Percentiles rank a stretch among this genome's conserved stretches.
Evolutionary conservation across 495 filamentous ascomycete genomes (phyloP).

Genomic region (Niebla homalea): DNA sequence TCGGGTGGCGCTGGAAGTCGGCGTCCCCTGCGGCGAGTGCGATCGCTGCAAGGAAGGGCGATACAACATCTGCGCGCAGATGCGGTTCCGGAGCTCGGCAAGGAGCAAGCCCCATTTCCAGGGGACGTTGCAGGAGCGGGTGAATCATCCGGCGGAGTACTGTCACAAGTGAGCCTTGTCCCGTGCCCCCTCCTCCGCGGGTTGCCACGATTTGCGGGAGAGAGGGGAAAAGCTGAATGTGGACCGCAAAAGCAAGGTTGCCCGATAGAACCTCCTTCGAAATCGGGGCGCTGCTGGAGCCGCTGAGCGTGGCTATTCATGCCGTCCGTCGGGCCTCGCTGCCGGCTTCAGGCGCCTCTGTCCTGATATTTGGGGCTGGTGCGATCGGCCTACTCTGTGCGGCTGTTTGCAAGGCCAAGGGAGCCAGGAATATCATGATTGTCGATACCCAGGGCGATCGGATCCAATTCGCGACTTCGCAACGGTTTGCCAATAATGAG

Average conservation of each 20-base stretch:
- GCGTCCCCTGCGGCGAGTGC: constrained; percentile 64
- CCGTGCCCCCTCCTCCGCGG: neutral
- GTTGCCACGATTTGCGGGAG: constrained; percentile 17
- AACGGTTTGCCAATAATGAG: constrained; percentile 52
- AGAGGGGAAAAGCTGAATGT: neutral
- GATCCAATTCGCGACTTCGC: constrained; percentile 55
- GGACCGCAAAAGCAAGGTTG: constrained; percentile 32
- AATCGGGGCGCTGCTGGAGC: constrained; percentile 65
- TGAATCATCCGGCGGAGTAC: constrained; percentile 62
- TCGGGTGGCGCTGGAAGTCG: constrained; percentile 70
- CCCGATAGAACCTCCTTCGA: constrained; percentile 49
- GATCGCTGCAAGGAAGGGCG: constrained; percentile 50
- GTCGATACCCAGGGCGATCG: constrained; percentile 68
- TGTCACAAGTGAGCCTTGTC: constrained; percentile 41
- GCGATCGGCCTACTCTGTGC: constrained; percentile 68
- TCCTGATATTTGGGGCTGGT: constrained; percentile 70
- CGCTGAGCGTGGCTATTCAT: constrained; percentile 68
- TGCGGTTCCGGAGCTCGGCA: constrained; percentile 68
- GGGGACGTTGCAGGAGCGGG: constrained; percentile 67
- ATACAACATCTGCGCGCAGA: constrained; percentile 75
- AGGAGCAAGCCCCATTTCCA: constrained; percentile 68
- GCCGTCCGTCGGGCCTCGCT: constrained; percentile 50
- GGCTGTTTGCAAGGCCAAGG: constrained; percentile 47
- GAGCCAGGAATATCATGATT: constrained; percentile 53
- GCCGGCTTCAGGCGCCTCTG: constrained; percentile 30